These are phyloP conservation scores for Pythium diclinum DNA, from an alignment of 352 stramenopile genomes.

Conservation along the genomic window DNA sequence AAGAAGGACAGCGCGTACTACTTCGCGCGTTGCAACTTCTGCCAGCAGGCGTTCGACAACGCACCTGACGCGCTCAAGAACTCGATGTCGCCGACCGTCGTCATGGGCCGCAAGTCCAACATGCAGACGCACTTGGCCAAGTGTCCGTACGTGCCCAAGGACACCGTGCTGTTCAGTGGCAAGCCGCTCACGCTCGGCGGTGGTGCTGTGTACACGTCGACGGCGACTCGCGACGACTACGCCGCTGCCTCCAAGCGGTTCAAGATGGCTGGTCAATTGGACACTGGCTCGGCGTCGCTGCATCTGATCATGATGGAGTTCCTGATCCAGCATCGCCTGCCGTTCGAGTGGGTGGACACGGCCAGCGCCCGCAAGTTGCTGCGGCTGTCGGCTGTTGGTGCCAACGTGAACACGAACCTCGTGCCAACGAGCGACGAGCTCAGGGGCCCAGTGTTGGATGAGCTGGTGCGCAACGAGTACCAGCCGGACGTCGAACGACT, in stretches of 20 bases:
- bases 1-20: constrained; percentile 76
- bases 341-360: constrained; percentile 65
- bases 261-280: constrained; percentile 8
- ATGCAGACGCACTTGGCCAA: constrained; percentile 84
- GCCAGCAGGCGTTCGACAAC: constrained; percentile 57
- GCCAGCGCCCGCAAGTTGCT: constrained; percentile 52
- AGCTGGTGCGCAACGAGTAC: constrained; percentile 34
- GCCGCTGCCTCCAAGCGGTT: constrained; percentile 16
- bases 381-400: constrained; percentile 22
- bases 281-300: constrained; percentile 26
- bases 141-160: constrained; percentile 66
- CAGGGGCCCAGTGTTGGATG: constrained; percentile 40
- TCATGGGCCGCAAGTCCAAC: constrained; percentile 77
- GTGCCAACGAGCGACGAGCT: constrained; percentile 37
- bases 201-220: constrained; percentile 7
- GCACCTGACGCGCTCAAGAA: constrained; percentile 44
- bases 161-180: constrained; percentile 27
- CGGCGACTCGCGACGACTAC: constrained; percentile 6
- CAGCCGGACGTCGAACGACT: constrained; percentile 35
- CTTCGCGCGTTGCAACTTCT: constrained; percentile 79
- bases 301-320: constrained; percentile 47
- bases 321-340: constrained; percentile 57
- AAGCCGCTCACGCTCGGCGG: constrained; percentile 15
- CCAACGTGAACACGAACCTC: constrained; percentile 19
- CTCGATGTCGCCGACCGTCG: constrained; percentile 50